These are phyloP conservation scores for Candida schatavii DNA, from an alignment of 805 yeast genomes.

Conservation along the genomic window DNA sequence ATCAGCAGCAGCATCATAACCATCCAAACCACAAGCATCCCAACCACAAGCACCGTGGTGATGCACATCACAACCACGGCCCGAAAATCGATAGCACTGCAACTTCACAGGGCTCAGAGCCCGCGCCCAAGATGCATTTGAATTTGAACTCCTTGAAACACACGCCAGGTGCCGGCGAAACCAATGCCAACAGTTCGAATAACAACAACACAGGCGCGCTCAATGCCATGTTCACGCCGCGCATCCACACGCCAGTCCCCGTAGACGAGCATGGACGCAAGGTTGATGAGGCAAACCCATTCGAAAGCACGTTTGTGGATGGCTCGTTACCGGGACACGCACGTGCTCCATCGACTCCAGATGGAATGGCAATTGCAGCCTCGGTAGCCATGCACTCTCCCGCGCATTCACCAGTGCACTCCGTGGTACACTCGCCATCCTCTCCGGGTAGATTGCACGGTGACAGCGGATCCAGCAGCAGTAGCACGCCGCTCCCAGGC, in stretches of 20 bases:
- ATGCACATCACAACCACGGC: background rate
- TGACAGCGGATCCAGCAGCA: background rate
- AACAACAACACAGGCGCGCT: conserved; percentile 5
- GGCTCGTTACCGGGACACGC: conserved; percentile 5
- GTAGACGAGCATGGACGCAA: background rate
- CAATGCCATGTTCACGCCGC: conserved; percentile 36
- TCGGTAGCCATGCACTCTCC: background rate
- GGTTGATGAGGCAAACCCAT: conserved; percentile 31
- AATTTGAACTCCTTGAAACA: conserved; percentile 13
- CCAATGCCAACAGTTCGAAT: conserved; percentile 3
- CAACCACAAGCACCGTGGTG: background rate
- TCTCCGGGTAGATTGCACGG: background rate
- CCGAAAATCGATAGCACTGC: background rate
- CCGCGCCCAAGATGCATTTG: conserved; percentile 9
- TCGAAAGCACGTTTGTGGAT: conserved; percentile 22
- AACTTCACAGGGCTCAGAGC: background rate
- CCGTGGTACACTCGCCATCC: background rate
- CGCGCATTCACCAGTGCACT: background rate
- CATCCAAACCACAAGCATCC: background rate
- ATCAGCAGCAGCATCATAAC: conserved; percentile 3
- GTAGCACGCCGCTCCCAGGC: background rate
- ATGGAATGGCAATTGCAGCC: background rate
- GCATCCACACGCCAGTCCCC: conserved; percentile 28
- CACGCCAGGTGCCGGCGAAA: background rate
- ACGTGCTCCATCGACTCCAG: conserved; percentile 4